Conservation (phyloP, 495 filamentous ascomycete genomes). For the Hypomontagnella monticulosa region DNA sequence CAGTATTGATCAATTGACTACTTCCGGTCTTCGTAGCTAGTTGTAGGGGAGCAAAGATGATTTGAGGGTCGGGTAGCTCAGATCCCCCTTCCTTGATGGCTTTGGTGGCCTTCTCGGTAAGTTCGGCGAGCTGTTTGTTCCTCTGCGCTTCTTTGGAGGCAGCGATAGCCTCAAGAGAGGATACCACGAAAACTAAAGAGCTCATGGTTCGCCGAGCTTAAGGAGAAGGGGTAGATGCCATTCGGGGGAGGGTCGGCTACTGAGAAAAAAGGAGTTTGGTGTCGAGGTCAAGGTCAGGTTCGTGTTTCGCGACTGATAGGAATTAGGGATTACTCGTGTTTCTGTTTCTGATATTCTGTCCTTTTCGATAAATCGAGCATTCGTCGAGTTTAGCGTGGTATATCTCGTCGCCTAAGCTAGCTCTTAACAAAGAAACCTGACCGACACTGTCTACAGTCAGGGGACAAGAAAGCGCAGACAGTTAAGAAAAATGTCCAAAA, state of each 20-base stretch:
- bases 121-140: slow-evolving; percentile 80
- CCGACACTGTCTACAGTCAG: slow-evolving; percentile 2
- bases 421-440: slow-evolving; percentile 17
- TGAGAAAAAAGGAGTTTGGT: slow-evolving; percentile 12
- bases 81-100: slow-evolving; percentile 82
- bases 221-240: slow-evolving; percentile 49
- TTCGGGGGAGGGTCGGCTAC: slow-evolving; percentile 41
- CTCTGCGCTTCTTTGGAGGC: slow-evolving; percentile 86
- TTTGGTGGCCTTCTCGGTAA: slow-evolving; percentile 79
- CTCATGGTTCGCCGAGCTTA: slow-evolving; percentile 70
- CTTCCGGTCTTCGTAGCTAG: slow-evolving; percentile 86
- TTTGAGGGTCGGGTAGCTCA: slow-evolving; percentile 79
- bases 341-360: slow-evolving; percentile 24
- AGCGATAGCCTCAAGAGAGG: slow-evolving; percentile 88
- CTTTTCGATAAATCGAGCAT: slow-evolving; percentile 3
- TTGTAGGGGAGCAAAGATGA: slow-evolving; percentile 89
- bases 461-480: slow-evolving; percentile 18
- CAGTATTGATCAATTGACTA: slow-evolving; percentile 84
- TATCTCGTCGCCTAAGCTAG: slow-evolving; percentile 13
- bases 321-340: slow-evolving; percentile 9
- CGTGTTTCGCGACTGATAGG: slow-evolving; percentile 15
- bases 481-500: slow-evolving; percentile 13
- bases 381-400: slow-evolving; percentile 7
- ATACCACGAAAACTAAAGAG: slow-evolving; percentile 94
- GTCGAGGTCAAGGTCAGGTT: background rate